These are phyloP conservation scores for Theileria orientalis DNA, from an alignment of 169 alveolate genomes.

Conservation along the genomic window DNA sequence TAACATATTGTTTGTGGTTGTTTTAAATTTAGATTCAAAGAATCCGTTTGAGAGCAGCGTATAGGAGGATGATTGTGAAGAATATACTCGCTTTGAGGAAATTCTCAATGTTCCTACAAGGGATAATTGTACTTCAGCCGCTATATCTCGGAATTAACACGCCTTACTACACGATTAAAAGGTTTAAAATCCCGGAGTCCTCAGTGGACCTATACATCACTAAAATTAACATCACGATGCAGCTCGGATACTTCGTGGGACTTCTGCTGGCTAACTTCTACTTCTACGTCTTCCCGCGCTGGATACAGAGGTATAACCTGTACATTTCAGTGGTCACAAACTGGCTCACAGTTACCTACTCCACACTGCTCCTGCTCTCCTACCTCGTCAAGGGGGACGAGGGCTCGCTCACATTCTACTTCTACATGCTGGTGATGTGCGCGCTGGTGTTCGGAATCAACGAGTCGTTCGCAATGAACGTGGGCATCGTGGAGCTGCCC, in stretches of 20 bases:
- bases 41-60: no score
- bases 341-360: background rate
- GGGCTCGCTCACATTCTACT: slow-evolving; percentile 14
- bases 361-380: background rate
- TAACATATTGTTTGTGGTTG: no score
- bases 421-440: background rate
- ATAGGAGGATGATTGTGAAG: no score
- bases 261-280: background rate
- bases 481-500: slow-evolving; percentile 1
- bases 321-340: slow-evolving; percentile 13
- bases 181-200: slow-evolving; percentile 18
- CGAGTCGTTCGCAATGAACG: slow-evolving; percentile 15
- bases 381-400: slow-evolving; percentile 10
- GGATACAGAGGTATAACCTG: slow-evolving; percentile 8
- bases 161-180: slow-evolving; percentile 7
- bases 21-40: background rate
- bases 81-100: background rate
- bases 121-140: slow-evolving; percentile 12
- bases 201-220: slow-evolving; percentile 18
- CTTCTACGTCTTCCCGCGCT: background rate
- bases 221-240: background rate
- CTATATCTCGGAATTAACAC: slow-evolving; percentile 14
- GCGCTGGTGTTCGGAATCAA: slow-evolving; percentile 1
- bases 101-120: slow-evolving; percentile 11
- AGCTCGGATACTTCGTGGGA: slow-evolving; percentile 12